phyloP scores from a whole-genome alignment of 2,329 filamentous ascomycete genomes.

The Bipolaris gigantea region DNA sequence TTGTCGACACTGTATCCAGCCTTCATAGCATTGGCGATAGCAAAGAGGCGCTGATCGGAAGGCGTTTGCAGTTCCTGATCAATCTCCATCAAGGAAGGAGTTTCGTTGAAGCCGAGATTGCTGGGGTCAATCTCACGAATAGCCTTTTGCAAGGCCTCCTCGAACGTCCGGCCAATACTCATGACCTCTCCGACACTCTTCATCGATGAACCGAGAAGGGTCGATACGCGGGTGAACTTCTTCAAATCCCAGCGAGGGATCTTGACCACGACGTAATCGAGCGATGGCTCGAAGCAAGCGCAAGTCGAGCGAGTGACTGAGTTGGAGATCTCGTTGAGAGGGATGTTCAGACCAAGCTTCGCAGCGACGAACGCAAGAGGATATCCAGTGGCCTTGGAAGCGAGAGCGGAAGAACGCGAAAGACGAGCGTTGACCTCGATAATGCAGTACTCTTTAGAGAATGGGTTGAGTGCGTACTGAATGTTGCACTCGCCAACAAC shows the following conservation, averaged over 20 bases:
- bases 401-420: conserved; percentile 90
- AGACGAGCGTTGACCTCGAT: conserved; percentile 98
- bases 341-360: conserved; percentile 92
- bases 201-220: conserved; percentile 95
- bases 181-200: conserved; percentile 99
- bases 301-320: conserved; percentile 93
- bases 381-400: conserved; percentile 96
- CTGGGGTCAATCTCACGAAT: conserved; percentile 94
- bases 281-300: conserved; percentile 96
- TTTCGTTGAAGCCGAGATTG: conserved; percentile 93
- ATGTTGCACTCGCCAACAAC: conserved; percentile 99
- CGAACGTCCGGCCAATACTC: conserved; percentile 94
- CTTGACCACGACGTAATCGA: conserved; percentile 98
- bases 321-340: conserved; percentile 94
- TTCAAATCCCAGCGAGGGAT: conserved; percentile 99
- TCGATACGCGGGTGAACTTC: conserved; percentile 97
- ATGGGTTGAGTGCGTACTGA: conserved; percentile 94
- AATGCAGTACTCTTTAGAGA: conserved; percentile 95
- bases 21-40: conserved; percentile 97
- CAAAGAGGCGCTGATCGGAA: conserved; percentile 95
- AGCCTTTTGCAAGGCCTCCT: conserved; percentile 98
- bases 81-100: conserved; percentile 82
- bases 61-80: conserved; percentile 96
- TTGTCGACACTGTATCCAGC: conserved; percentile 91
- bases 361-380: conserved; percentile 95